Percentiles rank a stretch among this genome's conserved stretches.
Evolutionary conservation across 352 stramenopile species (phyloP).

Genomic region (Pythium folliculosum): DNA sequence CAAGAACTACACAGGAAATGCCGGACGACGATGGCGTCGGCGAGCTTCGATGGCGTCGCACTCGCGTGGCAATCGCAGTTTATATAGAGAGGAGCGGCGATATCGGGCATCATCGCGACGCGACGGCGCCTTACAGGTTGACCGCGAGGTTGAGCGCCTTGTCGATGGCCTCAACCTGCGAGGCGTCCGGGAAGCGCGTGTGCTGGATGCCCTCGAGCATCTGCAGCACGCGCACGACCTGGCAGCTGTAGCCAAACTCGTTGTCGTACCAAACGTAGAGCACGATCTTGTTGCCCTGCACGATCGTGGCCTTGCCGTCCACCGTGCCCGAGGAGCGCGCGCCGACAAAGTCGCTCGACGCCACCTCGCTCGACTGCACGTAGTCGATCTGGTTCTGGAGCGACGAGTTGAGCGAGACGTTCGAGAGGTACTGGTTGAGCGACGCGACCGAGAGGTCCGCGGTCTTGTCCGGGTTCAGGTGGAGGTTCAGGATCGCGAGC

Average conservation of each 20-base stretch:
- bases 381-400: conserved; percentile 91
- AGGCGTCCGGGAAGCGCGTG: conserved; percentile 67
- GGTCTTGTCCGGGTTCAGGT: conserved; percentile 82
- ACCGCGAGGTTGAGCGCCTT: conserved; percentile 49
- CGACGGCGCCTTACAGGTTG: conserved; percentile 12
- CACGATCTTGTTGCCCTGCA: conserved; percentile 82
- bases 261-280: conserved; percentile 93
- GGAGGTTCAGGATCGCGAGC: conserved; percentile 96
- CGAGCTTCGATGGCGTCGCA: background rate
- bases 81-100: background rate
- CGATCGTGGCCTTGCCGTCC: conserved; percentile 85
- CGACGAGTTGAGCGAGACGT: conserved; percentile 78
- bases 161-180: conserved; percentile 73
- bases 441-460: conserved; percentile 63
- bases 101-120: background rate
- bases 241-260: conserved; percentile 89
- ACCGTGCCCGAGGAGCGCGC: conserved; percentile 72
- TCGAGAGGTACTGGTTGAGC: conserved; percentile 80
- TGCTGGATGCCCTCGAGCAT: conserved; percentile 78
- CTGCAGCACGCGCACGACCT: conserved; percentile 84
- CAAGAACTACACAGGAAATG: background rate
- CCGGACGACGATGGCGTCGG: background rate
- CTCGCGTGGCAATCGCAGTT: background rate
- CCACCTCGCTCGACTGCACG: conserved; percentile 80
- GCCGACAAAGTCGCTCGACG: conserved; percentile 85